Conservation (phyloP, 2,329 filamentous ascomycete species). For the Magnaporthiopsis poae region DNA sequence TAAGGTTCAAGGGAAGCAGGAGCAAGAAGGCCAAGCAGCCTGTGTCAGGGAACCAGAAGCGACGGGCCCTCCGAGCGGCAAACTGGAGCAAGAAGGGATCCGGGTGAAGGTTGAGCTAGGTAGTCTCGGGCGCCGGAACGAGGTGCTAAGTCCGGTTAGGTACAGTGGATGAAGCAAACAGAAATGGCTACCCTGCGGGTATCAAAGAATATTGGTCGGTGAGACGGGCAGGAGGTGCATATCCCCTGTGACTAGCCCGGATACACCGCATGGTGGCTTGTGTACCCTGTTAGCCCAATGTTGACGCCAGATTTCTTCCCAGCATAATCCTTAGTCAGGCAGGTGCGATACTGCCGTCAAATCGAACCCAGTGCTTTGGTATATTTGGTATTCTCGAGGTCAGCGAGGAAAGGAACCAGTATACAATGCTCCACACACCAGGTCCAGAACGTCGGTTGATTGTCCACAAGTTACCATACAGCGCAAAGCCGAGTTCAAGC, state of each 20-base stretch:
- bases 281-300: no score
- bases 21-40: slow-evolving; percentile 34
- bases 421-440: no score
- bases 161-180: background rate
- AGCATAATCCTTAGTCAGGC: no score
- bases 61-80: slow-evolving; percentile 14
- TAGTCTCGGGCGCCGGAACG: background rate
- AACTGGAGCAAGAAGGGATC: slow-evolving; percentile 12
- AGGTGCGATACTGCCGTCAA: no score
- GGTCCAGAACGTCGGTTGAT: no score
- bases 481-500: background rate
- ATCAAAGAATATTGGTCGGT: no score
- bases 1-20: slow-evolving; percentile 44
- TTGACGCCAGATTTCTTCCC: no score
- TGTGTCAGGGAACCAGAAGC: slow-evolving; percentile 36
- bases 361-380: background rate
- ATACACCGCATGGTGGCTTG: no score
- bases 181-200: background rate
- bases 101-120: background rate
- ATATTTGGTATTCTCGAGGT: background rate
- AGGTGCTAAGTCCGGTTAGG: background rate
- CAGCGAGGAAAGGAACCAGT: no score
- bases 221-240: no score
- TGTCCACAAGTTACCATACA: no score
- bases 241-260: no score